These are phyloP conservation scores for Fusarium sarcochroum DNA, from an alignment of 2,329 filamentous ascomycete species.

Conservation along the genomic window DNA sequence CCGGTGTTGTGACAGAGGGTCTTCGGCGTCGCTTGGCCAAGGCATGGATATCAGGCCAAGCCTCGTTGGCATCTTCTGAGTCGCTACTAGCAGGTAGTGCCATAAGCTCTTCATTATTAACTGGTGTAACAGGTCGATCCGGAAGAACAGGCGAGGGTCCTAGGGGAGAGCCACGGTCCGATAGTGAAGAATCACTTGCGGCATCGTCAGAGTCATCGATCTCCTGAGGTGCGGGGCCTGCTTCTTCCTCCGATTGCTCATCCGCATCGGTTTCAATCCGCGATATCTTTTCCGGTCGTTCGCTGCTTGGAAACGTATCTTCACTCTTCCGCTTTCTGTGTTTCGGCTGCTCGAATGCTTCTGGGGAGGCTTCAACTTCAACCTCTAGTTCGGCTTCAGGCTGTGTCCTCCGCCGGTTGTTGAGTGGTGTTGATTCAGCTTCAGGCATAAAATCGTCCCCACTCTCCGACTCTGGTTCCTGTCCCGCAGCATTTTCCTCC, in stretches of 20 bases:
- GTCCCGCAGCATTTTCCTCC: conserved; percentile 52
- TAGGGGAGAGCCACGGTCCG: conserved; percentile 56
- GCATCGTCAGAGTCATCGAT: conserved; percentile 39
- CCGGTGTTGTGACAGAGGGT: conserved; percentile 55
- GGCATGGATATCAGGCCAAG: conserved; percentile 67
- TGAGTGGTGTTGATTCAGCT: conserved; percentile 77
- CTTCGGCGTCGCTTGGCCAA: conserved; percentile 63
- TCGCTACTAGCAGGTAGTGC: conserved; percentile 70
- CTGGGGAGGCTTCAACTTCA: conserved; percentile 44
- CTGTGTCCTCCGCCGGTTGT: conserved; percentile 59
- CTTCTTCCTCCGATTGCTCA: conserved; percentile 33
- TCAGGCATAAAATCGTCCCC: conserved; percentile 71
- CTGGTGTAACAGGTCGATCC: conserved; percentile 58
- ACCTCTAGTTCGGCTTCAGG: conserved; percentile 32
- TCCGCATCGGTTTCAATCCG: conserved; percentile 48
- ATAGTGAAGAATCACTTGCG: conserved; percentile 58
- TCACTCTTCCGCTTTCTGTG: conserved; percentile 71
- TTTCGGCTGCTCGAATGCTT: conserved; percentile 49
- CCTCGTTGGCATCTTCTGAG: conserved; percentile 59
- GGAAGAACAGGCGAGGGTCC: conserved; percentile 47
- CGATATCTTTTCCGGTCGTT: conserved; percentile 55
- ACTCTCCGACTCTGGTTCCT: conserved; percentile 56
- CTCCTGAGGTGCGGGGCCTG: conserved; percentile 10
- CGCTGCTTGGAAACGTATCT: conserved; percentile 58
- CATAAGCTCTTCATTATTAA: conserved; percentile 64